Conservation (phyloP, 345 rosid genomes). For the Salix purpurea region DNA sequence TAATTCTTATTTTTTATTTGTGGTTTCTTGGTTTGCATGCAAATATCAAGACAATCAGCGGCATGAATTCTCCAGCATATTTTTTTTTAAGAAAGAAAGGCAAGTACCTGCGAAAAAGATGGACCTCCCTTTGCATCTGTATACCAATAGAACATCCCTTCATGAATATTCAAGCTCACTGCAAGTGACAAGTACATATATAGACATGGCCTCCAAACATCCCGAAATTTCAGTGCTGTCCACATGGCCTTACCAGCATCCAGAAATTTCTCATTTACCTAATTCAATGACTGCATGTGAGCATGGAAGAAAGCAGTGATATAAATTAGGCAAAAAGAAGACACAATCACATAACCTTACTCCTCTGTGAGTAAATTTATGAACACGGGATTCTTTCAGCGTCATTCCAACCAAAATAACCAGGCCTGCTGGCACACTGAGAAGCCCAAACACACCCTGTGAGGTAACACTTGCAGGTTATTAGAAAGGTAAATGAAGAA, state of each 20-base stretch:
- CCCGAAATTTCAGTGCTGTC: constrained; percentile 51
- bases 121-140: constrained; percentile 85
- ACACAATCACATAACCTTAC: constrained; percentile 29
- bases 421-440: constrained; percentile 48
- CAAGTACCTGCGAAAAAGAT: constrained; percentile 45
- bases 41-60: too few species aligned
- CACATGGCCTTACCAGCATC: constrained; percentile 61
- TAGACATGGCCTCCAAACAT: constrained; percentile 71
- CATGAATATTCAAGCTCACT: constrained; percentile 58
- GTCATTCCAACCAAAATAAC: constrained; percentile 45
- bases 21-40: too few species aligned
- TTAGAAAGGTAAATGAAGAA: neutral
- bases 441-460: constrained; percentile 69
- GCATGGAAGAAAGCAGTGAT: neutral
- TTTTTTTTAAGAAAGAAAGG: neutral
- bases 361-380: constrained; percentile 33
- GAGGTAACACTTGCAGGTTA: constrained; percentile 10
- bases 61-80: too few species aligned
- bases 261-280: constrained; percentile 56
- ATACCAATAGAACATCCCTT: constrained; percentile 86
- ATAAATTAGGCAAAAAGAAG: neutral
- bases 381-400: constrained; percentile 41
- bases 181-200: constrained; percentile 63
- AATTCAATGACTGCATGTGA: constrained; percentile 18
- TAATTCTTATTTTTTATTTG: too few species aligned